phyloP scores from a whole-genome alignment of 805 yeast genomes.

The Monosporozyma unispora region DNA sequence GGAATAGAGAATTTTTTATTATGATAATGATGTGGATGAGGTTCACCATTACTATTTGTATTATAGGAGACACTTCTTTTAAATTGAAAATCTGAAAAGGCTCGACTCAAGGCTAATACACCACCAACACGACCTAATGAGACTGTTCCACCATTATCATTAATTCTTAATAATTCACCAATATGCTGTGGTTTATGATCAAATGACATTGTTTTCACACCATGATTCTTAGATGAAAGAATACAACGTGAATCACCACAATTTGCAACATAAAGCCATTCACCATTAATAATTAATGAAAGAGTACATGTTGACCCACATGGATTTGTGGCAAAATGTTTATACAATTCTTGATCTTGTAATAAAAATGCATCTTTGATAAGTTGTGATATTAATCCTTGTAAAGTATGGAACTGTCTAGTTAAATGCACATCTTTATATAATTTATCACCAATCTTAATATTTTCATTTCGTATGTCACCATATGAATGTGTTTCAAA shows the following conservation, averaged over 20 bases:
- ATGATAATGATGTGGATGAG: constrained; percentile 1
- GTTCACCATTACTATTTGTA: constrained; percentile 8
- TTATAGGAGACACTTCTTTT: constrained; percentile 29
- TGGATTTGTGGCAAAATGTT: constrained; percentile 31
- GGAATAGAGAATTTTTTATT: constrained; percentile 16
- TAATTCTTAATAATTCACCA: constrained; percentile 85
- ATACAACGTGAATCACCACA: constrained; percentile 72
- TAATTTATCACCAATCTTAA: constrained; percentile 3
- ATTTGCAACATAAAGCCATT: constrained; percentile 49
- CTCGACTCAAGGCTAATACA: constrained; percentile 84
- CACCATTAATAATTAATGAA: constrained; percentile 36
- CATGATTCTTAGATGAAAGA: constrained; percentile 38
- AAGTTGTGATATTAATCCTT: constrained; percentile 30
- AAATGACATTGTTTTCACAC: constrained; percentile 54
- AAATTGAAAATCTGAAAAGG: constrained; percentile 69
- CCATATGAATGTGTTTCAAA: constrained; percentile 27
- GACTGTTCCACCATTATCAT: constrained; percentile 90
- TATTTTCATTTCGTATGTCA: constrained; percentile 6
- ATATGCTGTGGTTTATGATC: constrained; percentile 94
- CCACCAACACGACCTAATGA: constrained; percentile 93
- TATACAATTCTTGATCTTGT: constrained; percentile 38
- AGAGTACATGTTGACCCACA: constrained; percentile 50
- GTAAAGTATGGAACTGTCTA: constrained; percentile 25
- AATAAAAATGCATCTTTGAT: constrained; percentile 38
- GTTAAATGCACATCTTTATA: constrained; percentile 1